These are phyloP conservation scores for Chalciporus pseudorubinellus DNA, from an alignment of 768 basidiomycete species.

Conservation along the genomic window DNA sequence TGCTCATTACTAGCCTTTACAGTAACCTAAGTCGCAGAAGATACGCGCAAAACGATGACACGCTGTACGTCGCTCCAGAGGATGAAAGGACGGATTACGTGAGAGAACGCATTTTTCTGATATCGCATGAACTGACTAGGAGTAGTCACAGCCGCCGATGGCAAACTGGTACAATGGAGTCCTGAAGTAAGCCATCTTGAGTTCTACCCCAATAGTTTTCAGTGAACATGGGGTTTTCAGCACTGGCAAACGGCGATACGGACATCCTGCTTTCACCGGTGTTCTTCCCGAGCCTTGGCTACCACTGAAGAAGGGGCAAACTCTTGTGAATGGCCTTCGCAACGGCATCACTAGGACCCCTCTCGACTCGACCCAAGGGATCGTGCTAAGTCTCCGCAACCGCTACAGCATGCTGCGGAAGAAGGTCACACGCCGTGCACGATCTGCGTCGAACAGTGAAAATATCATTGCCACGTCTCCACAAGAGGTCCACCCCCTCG, in stretches of 20 bases:
- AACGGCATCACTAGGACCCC: constrained; percentile 35
- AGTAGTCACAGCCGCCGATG: constrained; percentile 93
- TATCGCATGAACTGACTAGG: constrained; percentile 7
- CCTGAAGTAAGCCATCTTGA: constrained; percentile 59
- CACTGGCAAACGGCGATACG: constrained; percentile 93
- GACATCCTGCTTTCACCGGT: constrained; percentile 93
- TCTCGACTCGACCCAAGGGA: constrained; percentile 55
- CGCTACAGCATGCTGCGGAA: constrained; percentile 55
- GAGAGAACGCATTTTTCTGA: constrained; percentile 17
- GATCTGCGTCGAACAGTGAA: constrained; percentile 7
- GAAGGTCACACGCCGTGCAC: constrained; percentile 20
- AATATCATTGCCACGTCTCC: background rate
- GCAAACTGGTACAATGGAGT: constrained; percentile 92
- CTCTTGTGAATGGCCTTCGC: constrained; percentile 54
- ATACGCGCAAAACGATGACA: constrained; percentile 93
- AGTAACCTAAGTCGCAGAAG: constrained; percentile 83
- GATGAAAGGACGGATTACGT: constrained; percentile 92
- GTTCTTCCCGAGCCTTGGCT: constrained; percentile 93
- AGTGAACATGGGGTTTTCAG: constrained; percentile 37
- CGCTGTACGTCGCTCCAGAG: constrained; percentile 91
- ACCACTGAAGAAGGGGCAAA: constrained; percentile 81
- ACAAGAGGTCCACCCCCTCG: constrained; percentile 20
- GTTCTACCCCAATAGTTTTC: background rate
- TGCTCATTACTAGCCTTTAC: constrained; percentile 3
- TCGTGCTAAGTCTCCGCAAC: constrained; percentile 80